Base-by-base conservation (phyloP, 768 basidiomycete species). In the Lactarius trivialis region DNA sequence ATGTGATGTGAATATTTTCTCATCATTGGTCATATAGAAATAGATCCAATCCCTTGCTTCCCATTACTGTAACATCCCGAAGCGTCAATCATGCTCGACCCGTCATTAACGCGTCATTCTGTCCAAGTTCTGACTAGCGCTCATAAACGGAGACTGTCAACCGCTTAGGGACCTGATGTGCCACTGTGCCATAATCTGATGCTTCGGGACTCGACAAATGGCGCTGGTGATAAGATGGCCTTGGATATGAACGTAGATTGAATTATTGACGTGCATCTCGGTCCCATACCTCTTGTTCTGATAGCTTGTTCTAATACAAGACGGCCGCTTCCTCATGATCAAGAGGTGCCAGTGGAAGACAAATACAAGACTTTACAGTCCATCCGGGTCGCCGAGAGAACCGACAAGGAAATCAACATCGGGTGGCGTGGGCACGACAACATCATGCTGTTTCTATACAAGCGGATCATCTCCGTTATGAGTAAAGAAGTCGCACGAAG, bases 141-240 rank as follows among this genome's bases (percentile, higher is more conserved):
- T 30, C 37, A 61, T 56, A 56, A 2, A 26, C 21, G 60, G 45
- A 15, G 45, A 24, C 15, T 53, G 37, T 36, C 39, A 50, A 48
- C 7, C 45, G 24, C 45, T 6, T 19, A n/a, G n/a, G 8, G 26
- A 21, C 28, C 8, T 37, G 26, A 41, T 15, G 28, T 21, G 30
- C 55, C 24, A 21, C 45, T 7, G 45, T 48, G 21, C 12, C 45
- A 21, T 21, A 39, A 45, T 26, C 8, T 32, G 43, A 15, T 21
- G 8, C 41, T 2, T 28, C 12, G 26, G 49, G 55, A 21, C 36
- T 48, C 33, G 30, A 37, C 30, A 7, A 11, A 41, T 24, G 34
- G 9, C 12, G 3, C 32, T 24, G 58, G 55, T 24, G 34, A 56
- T 61, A 61, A 57, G 41, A 36, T 41, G 39, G 49, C 55, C 26